Conservation (phyloP, 2,329 filamentous ascomycete species). For the Penicillium olsonii region DNA sequence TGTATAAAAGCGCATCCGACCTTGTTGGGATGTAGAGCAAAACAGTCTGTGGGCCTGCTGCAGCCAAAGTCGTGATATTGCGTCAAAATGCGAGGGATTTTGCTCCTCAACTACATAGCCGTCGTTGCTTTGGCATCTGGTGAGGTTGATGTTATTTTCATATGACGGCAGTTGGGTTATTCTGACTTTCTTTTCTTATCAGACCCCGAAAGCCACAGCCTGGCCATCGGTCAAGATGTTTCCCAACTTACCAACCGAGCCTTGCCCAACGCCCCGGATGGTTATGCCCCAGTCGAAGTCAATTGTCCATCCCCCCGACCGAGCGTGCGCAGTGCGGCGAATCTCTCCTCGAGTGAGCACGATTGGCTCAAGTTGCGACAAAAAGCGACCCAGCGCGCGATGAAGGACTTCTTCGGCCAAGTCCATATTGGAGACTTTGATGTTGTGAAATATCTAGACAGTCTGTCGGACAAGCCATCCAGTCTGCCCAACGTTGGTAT, state of each 20-base stretch:
- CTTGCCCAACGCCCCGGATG: constrained; percentile 60
- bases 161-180: background rate
- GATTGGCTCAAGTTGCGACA: background rate
- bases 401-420: constrained; percentile 69
- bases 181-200: background rate
- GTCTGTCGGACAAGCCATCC: constrained; percentile 30
- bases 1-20: no score
- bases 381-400: constrained; percentile 68
- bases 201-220: background rate
- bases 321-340: constrained; percentile 56
- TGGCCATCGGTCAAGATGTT: background rate
- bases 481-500: constrained; percentile 20
- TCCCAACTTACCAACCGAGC: constrained; percentile 35
- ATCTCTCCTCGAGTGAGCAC: background rate
- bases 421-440: constrained; percentile 76
- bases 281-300: constrained; percentile 70
- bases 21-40: no score
- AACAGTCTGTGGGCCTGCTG: background rate
- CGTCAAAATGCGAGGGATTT: background rate
- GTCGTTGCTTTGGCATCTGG: background rate
- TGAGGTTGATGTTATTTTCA: background rate
- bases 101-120: background rate
- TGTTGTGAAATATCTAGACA: constrained; percentile 68
- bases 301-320: constrained; percentile 70
- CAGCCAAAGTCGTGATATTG: background rate